These are phyloP conservation scores for Catharanthus roseus DNA, from an alignment of 257 asterid species.

Conservation along the genomic window DNA sequence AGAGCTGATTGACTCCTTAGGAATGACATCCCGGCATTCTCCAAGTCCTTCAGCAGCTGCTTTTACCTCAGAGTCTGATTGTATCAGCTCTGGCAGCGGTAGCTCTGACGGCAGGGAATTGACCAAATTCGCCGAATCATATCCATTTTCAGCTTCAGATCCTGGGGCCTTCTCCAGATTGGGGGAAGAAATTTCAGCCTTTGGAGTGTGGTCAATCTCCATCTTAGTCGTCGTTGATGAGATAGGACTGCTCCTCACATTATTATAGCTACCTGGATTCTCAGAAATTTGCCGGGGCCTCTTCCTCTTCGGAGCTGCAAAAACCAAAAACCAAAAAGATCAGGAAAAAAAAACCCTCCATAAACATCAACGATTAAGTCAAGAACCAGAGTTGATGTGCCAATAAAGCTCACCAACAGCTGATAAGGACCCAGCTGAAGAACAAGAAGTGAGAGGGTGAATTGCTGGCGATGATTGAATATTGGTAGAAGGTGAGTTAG, in stretches of 20 bases:
- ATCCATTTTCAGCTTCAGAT: conserved; percentile 42
- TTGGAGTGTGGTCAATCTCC: conserved; percentile 50
- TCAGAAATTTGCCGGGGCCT: conserved; percentile 74
- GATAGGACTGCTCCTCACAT: conserved; percentile 49
- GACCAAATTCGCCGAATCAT: conserved; percentile 33
- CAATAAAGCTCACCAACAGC: conserved; percentile 56
- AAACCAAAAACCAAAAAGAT: neutral
- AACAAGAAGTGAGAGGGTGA: conserved; percentile 34
- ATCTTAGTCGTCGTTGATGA: conserved; percentile 30
- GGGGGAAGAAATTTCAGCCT: conserved; percentile 47
- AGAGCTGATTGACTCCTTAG: conserved; percentile 40
- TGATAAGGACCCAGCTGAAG: conserved; percentile 40
- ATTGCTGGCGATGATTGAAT: conserved; percentile 25
- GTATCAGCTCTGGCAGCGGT: conserved; percentile 25
- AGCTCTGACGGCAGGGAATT: conserved; percentile 23
- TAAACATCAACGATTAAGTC: too few relatives aligned
- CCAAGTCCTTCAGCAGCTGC: conserved; percentile 26
- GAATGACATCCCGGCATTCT: conserved; percentile 33
- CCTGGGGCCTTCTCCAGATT: conserved; percentile 43
- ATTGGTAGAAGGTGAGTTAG: conserved; percentile 41
- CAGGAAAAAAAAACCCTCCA: neutral
- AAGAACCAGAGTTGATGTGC: neutral
- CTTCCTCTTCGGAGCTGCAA: conserved; percentile 81
- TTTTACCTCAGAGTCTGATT: conserved; percentile 39
- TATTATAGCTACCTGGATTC: conserved; percentile 31